Base-by-base conservation (phyloP, 1,139 yeast genomes). In the Geotrichum phurueaensis region DNA sequence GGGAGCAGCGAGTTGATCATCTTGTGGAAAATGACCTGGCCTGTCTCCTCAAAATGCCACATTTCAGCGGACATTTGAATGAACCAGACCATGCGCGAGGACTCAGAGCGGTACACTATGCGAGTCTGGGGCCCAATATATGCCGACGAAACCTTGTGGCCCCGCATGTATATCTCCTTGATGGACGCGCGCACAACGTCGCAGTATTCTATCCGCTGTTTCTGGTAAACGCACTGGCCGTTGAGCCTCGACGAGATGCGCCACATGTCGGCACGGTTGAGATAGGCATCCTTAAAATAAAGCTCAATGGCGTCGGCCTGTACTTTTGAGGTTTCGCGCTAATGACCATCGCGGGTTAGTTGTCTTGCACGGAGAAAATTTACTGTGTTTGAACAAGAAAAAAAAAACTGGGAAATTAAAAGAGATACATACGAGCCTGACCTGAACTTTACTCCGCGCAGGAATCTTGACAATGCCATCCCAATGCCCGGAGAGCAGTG, bases 11-110 rank as follows among this genome's bases (percentile, higher is more conserved):
- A 88, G 71, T 94, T 92, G 56, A 94, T 90, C 67, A 94, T 83
- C 72, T 91, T 90, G 72, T 92, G 96, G 71, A 92, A 94, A 82
- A 90, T 83, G 57, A 92, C 88, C 69, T 92, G 97, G 0, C 99
- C 99, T 66, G 87, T 88, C 70, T 92, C 97, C 73, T 94, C 98
- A 73, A 94, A 94, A 70, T 91, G 91, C 96, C 97, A 94, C 97
- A 94, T 94, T 69, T 94, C 99, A 52, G 87, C 80, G 0, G 97
- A 89, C 66, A 92, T 83, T 71, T 94, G 99, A 57, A 94, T 84
- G 63, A 94, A 78, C 56, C 92, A 88, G 13, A 90, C 82, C 62
- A 92, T 76, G 62, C 88, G 83, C 1, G 97, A 95, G 54, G 96
- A 86, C 68, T 94, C 97, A 0, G 97, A 89, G 57, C 99, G 80